Evolutionary conservation across 495 filamentous ascomycete species (phyloP).

Genomic region (Parmelia sp.): DNA sequence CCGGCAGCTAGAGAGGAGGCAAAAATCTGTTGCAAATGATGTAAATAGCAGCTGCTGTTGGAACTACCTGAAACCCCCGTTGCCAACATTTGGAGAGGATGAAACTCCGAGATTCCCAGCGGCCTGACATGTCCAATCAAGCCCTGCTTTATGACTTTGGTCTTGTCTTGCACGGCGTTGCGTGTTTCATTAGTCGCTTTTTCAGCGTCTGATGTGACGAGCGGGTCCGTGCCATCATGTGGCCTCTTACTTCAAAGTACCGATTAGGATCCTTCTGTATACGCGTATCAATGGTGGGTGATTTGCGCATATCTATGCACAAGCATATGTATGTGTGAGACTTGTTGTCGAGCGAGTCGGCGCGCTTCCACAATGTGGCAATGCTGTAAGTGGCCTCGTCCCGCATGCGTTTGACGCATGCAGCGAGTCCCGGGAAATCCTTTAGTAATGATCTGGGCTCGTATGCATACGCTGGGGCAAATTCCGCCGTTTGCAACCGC

Average conservation of each 20-base stretch:
- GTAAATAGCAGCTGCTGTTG: not conserved
- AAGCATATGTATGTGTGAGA: not conserved
- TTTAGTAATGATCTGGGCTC: not conserved
- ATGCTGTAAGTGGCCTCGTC: not conserved
- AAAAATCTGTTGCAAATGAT: not conserved
- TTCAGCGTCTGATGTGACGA: conserved; percentile 4
- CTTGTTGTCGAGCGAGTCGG: not conserved
- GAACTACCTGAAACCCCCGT: not conserved
- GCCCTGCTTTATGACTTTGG: not conserved
- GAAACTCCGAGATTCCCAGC: not conserved
- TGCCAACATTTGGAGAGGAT: not conserved
- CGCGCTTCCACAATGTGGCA: not conserved
- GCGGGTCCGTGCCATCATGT: not conserved
- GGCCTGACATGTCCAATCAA: not conserved
- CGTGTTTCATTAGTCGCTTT: conserved; percentile 4
- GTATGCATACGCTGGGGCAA: not conserved
- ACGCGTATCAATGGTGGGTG: not conserved
- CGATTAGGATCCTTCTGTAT: not conserved
- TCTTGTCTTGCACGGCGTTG: not conserved
- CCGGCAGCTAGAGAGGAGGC: not conserved
- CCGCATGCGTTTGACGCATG: not conserved
- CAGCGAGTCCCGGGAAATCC: not conserved
- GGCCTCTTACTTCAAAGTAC: not conserved
- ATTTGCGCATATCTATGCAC: not conserved
- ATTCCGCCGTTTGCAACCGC: conserved; percentile 1